These are phyloP conservation scores for Fusarium goolgardi DNA, from an alignment of 2,329 filamentous ascomycete species.

Conservation along the genomic window DNA sequence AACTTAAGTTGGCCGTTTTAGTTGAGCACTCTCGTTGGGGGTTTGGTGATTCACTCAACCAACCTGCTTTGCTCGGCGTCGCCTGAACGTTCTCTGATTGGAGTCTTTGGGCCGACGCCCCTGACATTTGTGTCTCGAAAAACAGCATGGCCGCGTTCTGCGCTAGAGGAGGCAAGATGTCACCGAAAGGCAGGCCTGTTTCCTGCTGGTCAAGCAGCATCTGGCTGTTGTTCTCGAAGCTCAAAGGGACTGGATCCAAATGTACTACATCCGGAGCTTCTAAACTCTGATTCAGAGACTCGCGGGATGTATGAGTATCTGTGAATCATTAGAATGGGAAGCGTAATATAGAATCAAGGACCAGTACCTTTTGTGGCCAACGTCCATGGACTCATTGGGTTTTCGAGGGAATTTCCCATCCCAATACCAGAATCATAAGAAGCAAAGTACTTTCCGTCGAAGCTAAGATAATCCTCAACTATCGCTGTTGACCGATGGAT, in stretches of 20 bases:
- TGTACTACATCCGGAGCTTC: not conserved
- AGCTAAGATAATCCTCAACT: conserved; percentile 37
- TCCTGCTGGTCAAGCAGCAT: not conserved
- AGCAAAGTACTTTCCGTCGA: conserved; percentile 22
- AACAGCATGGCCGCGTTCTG: not conserved
- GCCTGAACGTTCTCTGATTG: not conserved
- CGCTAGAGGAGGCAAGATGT: not conserved
- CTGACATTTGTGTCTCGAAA: not conserved
- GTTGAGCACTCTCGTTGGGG: conserved; percentile 21
- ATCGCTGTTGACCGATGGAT: conserved; percentile 31
- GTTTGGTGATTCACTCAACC: conserved; percentile 19
- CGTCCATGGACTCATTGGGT: conserved; percentile 28
- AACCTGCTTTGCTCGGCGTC: conserved; percentile 7
- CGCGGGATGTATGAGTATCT: not conserved
- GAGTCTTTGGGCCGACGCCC: not conserved
- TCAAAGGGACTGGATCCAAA: not conserved
- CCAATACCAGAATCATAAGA: conserved; percentile 42
- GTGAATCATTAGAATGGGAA: not conserved
- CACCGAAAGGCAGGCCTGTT: not conserved
- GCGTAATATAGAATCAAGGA: conserved; percentile 1
- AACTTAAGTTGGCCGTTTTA: conserved; percentile 26
- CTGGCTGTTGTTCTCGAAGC: not conserved
- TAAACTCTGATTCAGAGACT: not conserved
- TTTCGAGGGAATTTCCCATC: conserved; percentile 14
- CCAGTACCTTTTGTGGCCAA: conserved; percentile 29